These are phyloP conservation scores for Linnemannia elongata DNA, from an alignment of 192 early-diverging fungal genomes.

Conservation along the genomic window DNA sequence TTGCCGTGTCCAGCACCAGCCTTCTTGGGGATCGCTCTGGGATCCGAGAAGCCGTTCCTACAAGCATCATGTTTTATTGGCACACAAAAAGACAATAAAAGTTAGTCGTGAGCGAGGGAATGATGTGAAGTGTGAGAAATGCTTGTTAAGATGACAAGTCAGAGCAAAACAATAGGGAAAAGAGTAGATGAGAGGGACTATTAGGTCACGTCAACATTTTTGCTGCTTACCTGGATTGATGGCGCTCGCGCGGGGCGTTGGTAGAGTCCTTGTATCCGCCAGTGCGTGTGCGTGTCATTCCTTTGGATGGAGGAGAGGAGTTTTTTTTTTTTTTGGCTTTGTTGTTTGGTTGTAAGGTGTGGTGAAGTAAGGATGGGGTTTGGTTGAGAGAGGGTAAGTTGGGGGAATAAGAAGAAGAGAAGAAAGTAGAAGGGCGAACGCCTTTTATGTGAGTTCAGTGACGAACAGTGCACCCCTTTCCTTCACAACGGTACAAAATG, in stretches of 20 bases:
- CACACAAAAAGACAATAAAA: neutral
- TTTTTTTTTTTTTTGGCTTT: neutral
- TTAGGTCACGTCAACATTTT: neutral
- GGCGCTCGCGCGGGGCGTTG: constrained; percentile 38
- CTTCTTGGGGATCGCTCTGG: constrained; percentile 51
- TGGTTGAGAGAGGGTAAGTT: neutral
- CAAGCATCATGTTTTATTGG: neutral
- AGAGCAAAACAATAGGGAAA: neutral
- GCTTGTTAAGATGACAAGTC: neutral
- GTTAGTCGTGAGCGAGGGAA: neutral
- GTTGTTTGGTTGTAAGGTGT: neutral
- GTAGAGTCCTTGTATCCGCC: constrained; percentile 50
- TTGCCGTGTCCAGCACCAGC: constrained; percentile 45
- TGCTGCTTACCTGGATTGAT: constrained; percentile 28
- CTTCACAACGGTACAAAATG: neutral
- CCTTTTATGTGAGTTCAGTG: neutral
- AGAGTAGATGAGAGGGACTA: neutral
- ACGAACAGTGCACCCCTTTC: neutral
- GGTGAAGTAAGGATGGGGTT: neutral
- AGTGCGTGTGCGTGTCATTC: constrained; percentile 56
- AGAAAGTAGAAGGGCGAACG: neutral
- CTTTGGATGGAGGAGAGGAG: neutral
- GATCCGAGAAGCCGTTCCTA: constrained; percentile 33
- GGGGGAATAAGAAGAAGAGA: constrained; percentile 3
- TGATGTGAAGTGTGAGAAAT: neutral